Evolutionary conservation across 176 grass and related monocot species (phyloP).

Genomic region (Cymbopogon citratus): DNA sequence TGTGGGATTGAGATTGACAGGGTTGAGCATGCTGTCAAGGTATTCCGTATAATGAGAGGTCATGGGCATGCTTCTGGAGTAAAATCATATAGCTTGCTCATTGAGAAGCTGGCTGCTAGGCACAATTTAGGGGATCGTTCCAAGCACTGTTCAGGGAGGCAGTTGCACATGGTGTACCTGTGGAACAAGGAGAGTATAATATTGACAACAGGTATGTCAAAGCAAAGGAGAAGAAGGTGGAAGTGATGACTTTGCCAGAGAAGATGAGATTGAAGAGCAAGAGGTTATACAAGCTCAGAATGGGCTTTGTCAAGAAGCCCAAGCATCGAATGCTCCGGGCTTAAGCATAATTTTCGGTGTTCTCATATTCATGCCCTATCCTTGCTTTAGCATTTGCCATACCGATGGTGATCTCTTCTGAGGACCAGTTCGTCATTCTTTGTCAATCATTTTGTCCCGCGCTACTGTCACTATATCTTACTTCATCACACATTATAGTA

Average conservation of each 20-base stretch:
- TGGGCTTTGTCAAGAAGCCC: conserved; percentile 80
- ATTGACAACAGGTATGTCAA: conserved; percentile 59
- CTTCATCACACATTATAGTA: neutral
- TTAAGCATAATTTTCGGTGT: conserved; percentile 27
- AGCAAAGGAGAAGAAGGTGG: conserved; percentile 60
- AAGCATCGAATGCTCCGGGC: conserved; percentile 34
- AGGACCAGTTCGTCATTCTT: conserved; percentile 12
- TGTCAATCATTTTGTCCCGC: neutral
- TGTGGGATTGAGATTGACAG: conserved; percentile 97
- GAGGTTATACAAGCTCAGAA: conserved; percentile 66
- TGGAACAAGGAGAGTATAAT: conserved; percentile 44
- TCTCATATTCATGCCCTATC: conserved; percentile 12
- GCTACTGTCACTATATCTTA: neutral
- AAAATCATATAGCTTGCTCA: conserved; percentile 65
- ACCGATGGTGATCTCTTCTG: conserved; percentile 1
- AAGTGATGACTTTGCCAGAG: conserved; percentile 80
- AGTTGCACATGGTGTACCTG: conserved; percentile 36
- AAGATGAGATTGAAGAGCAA: conserved; percentile 84
- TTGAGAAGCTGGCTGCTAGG: conserved; percentile 61
- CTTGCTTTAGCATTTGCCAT: conserved; percentile 6
- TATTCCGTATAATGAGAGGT: conserved; percentile 44
- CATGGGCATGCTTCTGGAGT: conserved; percentile 69
- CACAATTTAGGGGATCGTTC: conserved; percentile 69
- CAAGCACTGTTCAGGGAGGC: conserved; percentile 42
- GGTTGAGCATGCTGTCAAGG: conserved; percentile 80